A percentile compares a stretch with the other conserved stretches of the same genome.
Evolutionary conservation across 257 asterid genomes (phyloP).

Genomic region (Eucommia ulmoides): DNA sequence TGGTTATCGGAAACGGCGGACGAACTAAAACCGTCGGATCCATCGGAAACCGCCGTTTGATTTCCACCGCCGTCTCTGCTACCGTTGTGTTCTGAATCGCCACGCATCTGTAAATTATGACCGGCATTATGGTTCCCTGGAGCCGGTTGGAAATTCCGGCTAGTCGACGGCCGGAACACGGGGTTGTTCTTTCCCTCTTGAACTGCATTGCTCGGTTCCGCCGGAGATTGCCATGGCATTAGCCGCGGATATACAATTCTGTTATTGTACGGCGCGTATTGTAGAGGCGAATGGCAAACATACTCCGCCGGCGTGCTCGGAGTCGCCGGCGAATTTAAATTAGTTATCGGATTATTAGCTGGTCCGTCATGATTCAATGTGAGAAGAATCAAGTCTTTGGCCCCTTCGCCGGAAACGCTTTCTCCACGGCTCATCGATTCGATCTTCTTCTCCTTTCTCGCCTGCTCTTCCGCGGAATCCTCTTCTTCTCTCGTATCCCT

Average conservation of each 20-base stretch:
- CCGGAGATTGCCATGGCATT: too few species aligned
- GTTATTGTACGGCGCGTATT: too few species aligned
- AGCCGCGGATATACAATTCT: too few species aligned
- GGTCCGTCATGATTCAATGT: too few species aligned
- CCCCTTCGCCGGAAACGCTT: slow-evolving; percentile 4
- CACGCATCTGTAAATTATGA: slow-evolving; percentile 9
- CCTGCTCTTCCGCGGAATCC: background rate
- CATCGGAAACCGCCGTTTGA: slow-evolving; percentile 10
- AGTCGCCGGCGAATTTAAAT: too few species aligned
- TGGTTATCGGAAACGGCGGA: slow-evolving; percentile 41
- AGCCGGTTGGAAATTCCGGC: slow-evolving; percentile 9
- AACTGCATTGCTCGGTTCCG: too few species aligned
- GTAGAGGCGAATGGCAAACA: too few species aligned
- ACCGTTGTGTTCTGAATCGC: slow-evolving; percentile 20
- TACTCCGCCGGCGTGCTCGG: too few species aligned
- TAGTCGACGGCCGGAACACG: too few species aligned
- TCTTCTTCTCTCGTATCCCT: background rate
- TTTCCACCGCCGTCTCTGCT: slow-evolving; percentile 1
- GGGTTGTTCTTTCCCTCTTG: too few species aligned
- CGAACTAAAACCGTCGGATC: slow-evolving; percentile 25
- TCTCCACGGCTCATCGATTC: background rate
- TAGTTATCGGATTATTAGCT: too few species aligned
- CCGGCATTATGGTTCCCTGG: slow-evolving; percentile 4
- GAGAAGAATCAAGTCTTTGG: too few species aligned
- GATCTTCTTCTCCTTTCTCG: background rate